Conservation (phyloP, 805 yeast species). For the Candida verbasci region DNA sequence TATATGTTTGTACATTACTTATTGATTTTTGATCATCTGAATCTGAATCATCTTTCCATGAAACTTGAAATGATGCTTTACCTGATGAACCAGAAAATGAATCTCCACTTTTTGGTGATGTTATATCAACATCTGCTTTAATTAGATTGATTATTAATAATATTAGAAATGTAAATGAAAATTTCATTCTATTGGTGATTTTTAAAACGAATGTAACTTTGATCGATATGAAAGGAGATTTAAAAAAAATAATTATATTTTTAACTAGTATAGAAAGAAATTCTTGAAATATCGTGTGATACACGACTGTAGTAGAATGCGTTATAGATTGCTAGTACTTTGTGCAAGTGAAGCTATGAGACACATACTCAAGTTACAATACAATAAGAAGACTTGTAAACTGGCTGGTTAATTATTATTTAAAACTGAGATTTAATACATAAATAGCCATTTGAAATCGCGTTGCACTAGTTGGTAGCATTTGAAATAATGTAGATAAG, state of each 20-base stretch:
- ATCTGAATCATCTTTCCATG: constrained; percentile 62
- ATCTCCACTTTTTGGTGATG: constrained; percentile 38
- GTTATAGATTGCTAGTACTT: no score
- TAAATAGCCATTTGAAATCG: no score
- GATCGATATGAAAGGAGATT: neutral
- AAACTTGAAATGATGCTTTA: constrained; percentile 23
- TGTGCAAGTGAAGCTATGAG: no score
- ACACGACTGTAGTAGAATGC: no score
- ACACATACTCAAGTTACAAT: no score
- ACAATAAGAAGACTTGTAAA: no score
- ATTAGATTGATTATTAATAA: neutral
- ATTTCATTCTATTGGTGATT: neutral
- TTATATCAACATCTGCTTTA: constrained; percentile 45
- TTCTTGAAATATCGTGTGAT: no score
- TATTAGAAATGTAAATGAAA: constrained; percentile 2
- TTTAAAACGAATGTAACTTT: constrained; percentile 1
- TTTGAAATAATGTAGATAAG: no score
- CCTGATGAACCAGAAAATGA: constrained; percentile 38
- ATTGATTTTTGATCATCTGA: constrained; percentile 24
- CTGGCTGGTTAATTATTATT: no score
- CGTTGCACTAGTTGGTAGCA: no score
- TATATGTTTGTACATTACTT: constrained; percentile 37
- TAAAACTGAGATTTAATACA: no score
- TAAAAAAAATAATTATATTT: neutral
- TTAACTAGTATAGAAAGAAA: neutral